Percentiles rank a stretch among this genome's conserved stretches.
Conservation (phyloP, 2,329 filamentous ascomycete species). For the Trichoderma koningiopsis region DNA sequence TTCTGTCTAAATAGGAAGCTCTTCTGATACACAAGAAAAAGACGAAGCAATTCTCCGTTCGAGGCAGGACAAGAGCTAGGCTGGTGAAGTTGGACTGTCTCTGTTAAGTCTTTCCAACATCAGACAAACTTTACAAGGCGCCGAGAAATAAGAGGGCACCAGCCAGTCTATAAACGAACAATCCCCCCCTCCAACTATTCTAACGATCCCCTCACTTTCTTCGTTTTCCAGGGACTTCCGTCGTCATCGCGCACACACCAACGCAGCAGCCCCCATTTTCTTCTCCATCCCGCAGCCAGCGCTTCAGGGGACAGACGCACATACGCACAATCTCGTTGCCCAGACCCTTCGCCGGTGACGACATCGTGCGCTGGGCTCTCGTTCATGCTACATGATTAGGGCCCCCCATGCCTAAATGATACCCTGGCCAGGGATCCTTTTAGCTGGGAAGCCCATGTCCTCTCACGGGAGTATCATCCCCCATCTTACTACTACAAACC, state of each 20-base stretch:
- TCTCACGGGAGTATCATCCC: constrained; percentile 1
- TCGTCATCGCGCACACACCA: background rate
- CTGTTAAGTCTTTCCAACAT: background rate
- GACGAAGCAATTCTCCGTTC: background rate
- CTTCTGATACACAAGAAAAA: background rate
- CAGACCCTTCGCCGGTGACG: constrained; percentile 12
- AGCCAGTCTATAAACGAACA: background rate
- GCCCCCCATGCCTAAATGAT: constrained; percentile 10
- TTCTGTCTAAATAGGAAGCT: background rate
- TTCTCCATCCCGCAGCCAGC: background rate
- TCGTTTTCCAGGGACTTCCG: background rate
- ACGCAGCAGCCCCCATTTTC: background rate
- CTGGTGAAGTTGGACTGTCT: background rate
- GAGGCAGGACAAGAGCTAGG: background rate
- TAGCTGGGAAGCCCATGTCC: constrained; percentile 4
- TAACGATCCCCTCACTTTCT: background rate
- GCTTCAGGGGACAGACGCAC: constrained; percentile 14
- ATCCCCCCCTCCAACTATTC: background rate
- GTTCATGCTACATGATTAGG: background rate
- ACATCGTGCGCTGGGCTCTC: constrained; percentile 14
- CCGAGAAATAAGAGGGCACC: background rate
- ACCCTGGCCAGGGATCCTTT: background rate
- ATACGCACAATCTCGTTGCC: background rate
- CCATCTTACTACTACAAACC: background rate
- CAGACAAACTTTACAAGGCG: background rate